phyloP scores from a whole-genome alignment of 257 asterid species.

The Solanum chilense region DNA sequence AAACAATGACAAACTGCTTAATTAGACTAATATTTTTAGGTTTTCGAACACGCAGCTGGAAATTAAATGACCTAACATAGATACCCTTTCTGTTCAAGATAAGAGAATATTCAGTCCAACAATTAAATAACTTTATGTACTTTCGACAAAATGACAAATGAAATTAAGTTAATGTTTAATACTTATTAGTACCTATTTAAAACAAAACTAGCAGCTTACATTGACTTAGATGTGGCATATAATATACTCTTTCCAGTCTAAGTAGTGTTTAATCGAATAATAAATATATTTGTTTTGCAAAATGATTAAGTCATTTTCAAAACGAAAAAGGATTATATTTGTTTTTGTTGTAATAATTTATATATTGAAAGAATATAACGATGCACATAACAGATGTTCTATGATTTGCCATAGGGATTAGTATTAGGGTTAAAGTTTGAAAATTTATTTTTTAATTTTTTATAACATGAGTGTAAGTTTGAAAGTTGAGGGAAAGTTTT shows the following conservation, averaged over 20 bases:
- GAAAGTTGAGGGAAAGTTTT: not conserved
- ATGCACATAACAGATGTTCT: not conserved
- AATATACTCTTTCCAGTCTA: not conserved
- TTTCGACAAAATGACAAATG: not conserved
- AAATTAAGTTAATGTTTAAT: not conserved
- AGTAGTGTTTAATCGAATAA: not conserved
- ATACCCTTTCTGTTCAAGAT: not conserved
- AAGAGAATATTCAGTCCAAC: not conserved
- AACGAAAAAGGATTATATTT: rapidly evolving
- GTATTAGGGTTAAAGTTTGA: not conserved
- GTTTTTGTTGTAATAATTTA: too few species aligned
- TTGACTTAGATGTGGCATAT: not conserved
- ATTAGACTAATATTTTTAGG: not conserved
- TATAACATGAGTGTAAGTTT: not conserved
- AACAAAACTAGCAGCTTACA: not conserved
- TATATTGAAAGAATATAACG: not conserved
- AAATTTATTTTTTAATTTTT: too few species aligned
- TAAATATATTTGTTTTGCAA: not conserved
- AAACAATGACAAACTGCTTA: not conserved
- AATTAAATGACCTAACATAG: not conserved
- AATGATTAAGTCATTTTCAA: not conserved
- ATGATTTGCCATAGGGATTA: not conserved
- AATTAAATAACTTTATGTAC: not conserved
- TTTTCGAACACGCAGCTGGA: not conserved
- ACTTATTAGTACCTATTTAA: not conserved